Evolutionary conservation across 2,329 filamentous ascomycete species (phyloP).

Genomic region (Tolypocladium cylindrosporum): DNA sequence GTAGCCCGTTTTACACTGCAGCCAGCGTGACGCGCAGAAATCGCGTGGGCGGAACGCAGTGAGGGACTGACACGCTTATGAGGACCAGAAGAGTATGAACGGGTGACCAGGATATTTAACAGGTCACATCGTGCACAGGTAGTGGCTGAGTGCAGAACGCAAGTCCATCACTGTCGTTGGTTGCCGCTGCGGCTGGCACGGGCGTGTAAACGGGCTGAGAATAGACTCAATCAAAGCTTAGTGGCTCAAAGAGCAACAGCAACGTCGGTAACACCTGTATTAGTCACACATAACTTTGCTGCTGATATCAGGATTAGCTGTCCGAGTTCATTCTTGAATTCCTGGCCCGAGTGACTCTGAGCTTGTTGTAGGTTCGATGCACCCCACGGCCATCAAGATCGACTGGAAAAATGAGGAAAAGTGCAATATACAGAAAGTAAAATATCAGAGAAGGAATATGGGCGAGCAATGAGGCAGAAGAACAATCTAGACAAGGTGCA

Average conservation of each 20-base stretch:
- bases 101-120: neutral
- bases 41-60: neutral
- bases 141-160: neutral
- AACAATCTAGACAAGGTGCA: neutral
- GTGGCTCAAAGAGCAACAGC: neutral
- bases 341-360: neutral
- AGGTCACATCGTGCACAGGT: neutral
- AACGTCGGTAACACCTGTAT: neutral
- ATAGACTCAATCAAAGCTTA: too few species aligned
- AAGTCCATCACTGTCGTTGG: neutral
- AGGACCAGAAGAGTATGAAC: neutral
- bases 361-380: neutral
- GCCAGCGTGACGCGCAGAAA: neutral
- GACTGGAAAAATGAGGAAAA: too few species aligned
- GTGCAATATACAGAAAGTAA: too few species aligned
- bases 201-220: neutral
- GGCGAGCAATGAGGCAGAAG: too few species aligned
- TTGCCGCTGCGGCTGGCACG: neutral
- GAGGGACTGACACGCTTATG: neutral
- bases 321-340: neutral
- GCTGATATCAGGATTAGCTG: neutral
- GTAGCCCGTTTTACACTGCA: neutral
- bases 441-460: too few species aligned
- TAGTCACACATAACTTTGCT: too few species aligned
- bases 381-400: neutral